phyloP scores from a whole-genome alignment of 1,284 basidiomycete species.

The Ustilago tritici region DNA sequence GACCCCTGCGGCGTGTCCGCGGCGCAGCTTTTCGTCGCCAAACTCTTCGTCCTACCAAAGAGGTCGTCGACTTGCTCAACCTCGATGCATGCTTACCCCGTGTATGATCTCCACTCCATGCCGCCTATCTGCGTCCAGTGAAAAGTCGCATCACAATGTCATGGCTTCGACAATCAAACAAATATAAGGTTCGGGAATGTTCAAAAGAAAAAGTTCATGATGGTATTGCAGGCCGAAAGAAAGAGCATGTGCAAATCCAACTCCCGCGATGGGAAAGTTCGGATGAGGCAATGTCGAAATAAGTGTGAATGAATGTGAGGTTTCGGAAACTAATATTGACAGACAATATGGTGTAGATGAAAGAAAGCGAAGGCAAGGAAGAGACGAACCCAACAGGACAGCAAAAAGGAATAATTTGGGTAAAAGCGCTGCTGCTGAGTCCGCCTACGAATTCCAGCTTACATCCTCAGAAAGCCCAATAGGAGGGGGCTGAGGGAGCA shows the following conservation, averaged over 20 bases:
- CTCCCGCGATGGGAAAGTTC: neutral
- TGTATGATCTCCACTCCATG: neutral
- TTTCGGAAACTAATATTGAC: slow-evolving; percentile 1
- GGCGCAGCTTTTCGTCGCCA: slow-evolving; percentile 3
- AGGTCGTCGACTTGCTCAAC: neutral
- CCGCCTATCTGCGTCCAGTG: slow-evolving; percentile 6
- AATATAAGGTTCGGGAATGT: neutral
- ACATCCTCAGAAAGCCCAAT: neutral
- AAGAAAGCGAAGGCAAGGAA: slow-evolving; percentile 1
- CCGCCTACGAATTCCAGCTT: neutral
- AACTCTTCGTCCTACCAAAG: neutral
- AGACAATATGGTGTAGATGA: neutral
- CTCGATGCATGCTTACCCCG: neutral
- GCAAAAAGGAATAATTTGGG: slow-evolving; percentile 5
- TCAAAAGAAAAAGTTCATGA: slow-evolving; percentile 23
- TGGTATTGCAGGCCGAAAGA: slow-evolving; percentile 30
- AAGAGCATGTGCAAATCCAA: slow-evolving; percentile 9
- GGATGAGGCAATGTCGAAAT: neutral
- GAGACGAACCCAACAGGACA: neutral
- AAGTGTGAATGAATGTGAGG: slow-evolving; percentile 5
- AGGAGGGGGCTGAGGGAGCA: neutral
- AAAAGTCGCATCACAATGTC: neutral
- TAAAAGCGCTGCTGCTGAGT: slow-evolving; percentile 13
- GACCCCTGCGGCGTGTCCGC: slow-evolving; percentile 22
- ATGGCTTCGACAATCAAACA: neutral